phyloP scores from a whole-genome alignment of 805 yeast species.

The Torulaspora gathmanii region DNA sequence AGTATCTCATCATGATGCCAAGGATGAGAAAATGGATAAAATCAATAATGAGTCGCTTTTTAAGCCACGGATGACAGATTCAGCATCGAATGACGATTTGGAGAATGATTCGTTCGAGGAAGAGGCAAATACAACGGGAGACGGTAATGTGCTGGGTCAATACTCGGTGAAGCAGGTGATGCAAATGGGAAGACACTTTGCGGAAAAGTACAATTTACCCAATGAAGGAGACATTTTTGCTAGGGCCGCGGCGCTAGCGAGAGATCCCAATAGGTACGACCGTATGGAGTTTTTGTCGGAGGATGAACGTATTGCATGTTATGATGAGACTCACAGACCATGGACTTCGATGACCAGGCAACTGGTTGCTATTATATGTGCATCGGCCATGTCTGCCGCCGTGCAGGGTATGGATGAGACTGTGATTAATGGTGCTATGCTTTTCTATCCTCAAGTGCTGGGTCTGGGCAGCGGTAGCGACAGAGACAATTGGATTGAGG shows the following conservation, averaged over 20 bases:
- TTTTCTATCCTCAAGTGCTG: conserved; percentile 54
- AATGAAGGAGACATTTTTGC: conserved; percentile 55
- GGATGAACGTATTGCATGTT: conserved; percentile 49
- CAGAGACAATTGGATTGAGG: conserved; percentile 50
- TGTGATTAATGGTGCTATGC: conserved; percentile 66
- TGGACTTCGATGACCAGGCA: conserved; percentile 41
- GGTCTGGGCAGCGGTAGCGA: conserved; percentile 46
- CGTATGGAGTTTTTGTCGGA: conserved; percentile 52
- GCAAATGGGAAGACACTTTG: conserved; percentile 67
- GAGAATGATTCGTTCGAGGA: conserved; percentile 3
- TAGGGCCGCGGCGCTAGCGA: conserved; percentile 62
- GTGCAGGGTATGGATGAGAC: conserved; percentile 80
- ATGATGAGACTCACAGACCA: conserved; percentile 44
- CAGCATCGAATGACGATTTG: conserved; percentile 5
- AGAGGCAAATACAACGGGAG: conserved; percentile 5
- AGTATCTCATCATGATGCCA: conserved; percentile 1
- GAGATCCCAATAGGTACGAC: conserved; percentile 54
- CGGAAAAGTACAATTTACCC: conserved; percentile 46
- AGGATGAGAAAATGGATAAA: background rate
- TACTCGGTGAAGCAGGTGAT: conserved; percentile 59
- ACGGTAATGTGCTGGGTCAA: conserved; percentile 47
- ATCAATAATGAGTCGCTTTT: conserved; percentile 4
- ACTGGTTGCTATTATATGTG: conserved; percentile 52
- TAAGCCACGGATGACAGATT: conserved; percentile 5
- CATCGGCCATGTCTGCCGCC: conserved; percentile 74